These are phyloP conservation scores for Pleurostoma richardsiae DNA, from an alignment of 2,329 filamentous ascomycete genomes.

Conservation along the genomic window DNA sequence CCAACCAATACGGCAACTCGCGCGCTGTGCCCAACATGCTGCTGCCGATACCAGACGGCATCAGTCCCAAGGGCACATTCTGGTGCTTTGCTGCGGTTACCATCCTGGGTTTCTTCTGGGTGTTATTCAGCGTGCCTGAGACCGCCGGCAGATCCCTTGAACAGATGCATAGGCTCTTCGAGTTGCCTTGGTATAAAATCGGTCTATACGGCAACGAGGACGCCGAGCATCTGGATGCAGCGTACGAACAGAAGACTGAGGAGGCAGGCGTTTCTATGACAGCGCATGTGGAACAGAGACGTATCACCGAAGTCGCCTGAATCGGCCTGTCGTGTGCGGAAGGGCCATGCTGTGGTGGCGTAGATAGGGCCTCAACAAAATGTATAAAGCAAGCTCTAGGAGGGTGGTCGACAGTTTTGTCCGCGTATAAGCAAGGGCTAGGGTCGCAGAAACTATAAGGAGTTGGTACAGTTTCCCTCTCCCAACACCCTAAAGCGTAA, in stretches of 20 bases:
- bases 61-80: conserved; percentile 64
- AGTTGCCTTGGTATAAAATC: conserved; percentile 70
- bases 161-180: conserved; percentile 68
- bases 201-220: conserved; percentile 51
- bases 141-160: conserved; percentile 62
- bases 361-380: no score
- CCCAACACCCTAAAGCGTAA: no score
- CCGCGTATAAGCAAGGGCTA: no score
- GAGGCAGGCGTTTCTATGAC: conserved; percentile 24
- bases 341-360: no score
- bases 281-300: conserved; percentile 27
- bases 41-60: conserved; percentile 37
- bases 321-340: no score
- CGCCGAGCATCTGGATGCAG: conserved; percentile 40
- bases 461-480: no score
- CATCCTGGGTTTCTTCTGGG: conserved; percentile 62
- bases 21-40: conserved; percentile 74
- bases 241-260: conserved; percentile 36
- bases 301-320: no score
- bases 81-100: conserved; percentile 71
- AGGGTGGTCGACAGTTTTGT: no score
- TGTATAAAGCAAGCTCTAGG: no score
- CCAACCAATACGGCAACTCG: conserved; percentile 72
- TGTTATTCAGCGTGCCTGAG: conserved; percentile 69
- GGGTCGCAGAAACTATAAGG: no score